These are phyloP conservation scores for Saccharomyces hybrid DNA, from an alignment of 1,139 yeast species.

Conservation along the genomic window DNA sequence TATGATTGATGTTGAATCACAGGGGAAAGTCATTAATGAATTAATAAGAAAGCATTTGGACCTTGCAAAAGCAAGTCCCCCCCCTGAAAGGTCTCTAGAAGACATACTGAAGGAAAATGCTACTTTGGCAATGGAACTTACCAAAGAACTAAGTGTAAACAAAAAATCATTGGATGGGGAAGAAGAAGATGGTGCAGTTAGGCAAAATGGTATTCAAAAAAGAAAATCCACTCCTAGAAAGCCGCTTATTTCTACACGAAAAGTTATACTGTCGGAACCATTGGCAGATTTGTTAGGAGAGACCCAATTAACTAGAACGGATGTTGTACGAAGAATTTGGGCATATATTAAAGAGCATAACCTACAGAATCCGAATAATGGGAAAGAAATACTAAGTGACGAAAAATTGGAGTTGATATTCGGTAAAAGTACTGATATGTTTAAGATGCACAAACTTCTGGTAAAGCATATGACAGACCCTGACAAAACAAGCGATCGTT, in stretches of 20 bases:
- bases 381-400: constrained; percentile 59
- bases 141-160: neutral
- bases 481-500: neutral
- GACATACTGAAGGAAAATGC: neutral
- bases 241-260: neutral
- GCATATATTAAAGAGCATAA: constrained; percentile 53
- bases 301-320: constrained; percentile 2
- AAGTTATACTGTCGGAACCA: neutral
- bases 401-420: constrained; percentile 49
- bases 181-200: neutral
- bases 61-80: neutral
- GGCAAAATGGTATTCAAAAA: neutral
- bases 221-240: neutral
- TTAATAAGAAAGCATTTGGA: constrained; percentile 33
- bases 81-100: neutral
- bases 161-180: neutral
- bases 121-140: neutral
- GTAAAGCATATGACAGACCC: constrained; percentile 4
- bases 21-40: constrained; percentile 53
- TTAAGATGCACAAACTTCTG: constrained; percentile 55
- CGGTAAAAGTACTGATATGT: constrained; percentile 51
- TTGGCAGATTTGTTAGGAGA: constrained; percentile 1
- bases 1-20: constrained; percentile 44
- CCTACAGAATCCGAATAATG: constrained; percentile 61
- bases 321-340: constrained; percentile 44